phyloP scores from a whole-genome alignment of 164 flowering plant genomes.

The Annona squamosa region DNA sequence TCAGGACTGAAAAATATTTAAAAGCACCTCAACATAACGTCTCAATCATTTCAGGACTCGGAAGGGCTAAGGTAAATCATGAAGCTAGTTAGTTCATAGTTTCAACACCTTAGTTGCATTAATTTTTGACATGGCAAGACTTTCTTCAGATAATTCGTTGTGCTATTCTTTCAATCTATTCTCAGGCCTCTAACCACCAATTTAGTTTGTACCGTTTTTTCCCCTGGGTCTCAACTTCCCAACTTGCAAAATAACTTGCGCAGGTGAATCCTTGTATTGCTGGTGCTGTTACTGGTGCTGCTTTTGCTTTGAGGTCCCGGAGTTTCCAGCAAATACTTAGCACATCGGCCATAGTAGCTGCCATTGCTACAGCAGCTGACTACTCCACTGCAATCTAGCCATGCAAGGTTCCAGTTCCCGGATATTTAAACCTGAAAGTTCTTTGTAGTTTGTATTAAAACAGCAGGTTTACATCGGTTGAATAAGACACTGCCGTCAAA shows the following conservation, averaged over 20 bases:
- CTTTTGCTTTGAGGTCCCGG: slow-evolving; percentile 55
- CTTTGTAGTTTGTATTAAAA: too few relatives aligned
- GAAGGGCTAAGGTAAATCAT: not conserved
- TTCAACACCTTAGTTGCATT: not conserved
- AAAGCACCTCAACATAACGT: not conserved
- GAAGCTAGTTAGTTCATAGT: not conserved
- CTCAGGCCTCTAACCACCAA: not conserved
- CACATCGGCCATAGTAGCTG: slow-evolving; percentile 46
- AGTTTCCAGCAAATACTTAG: slow-evolving; percentile 49
- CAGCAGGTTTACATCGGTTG: too few relatives aligned
- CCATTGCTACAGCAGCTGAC: slow-evolving; percentile 44
- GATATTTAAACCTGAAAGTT: not conserved
- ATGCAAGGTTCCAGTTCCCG: not conserved
- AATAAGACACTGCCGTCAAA: too few relatives aligned
- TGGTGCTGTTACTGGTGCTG: slow-evolving; percentile 71
- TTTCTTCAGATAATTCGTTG: not conserved
- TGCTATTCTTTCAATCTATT: not conserved
- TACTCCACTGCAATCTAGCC: slow-evolving; percentile 18
- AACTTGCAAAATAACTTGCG: slow-evolving; percentile 1
- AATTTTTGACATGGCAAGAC: not conserved
- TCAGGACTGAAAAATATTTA: too few relatives aligned
- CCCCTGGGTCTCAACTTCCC: not conserved
- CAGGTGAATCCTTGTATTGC: slow-evolving; percentile 69
- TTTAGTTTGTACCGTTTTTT: not conserved
- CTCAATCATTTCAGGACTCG: not conserved